Evolutionary conservation across 1,139 yeast species (phyloP), one percentile per base, ranked within the genome.

Genomic region (Kodamaea plutei): DNA sequence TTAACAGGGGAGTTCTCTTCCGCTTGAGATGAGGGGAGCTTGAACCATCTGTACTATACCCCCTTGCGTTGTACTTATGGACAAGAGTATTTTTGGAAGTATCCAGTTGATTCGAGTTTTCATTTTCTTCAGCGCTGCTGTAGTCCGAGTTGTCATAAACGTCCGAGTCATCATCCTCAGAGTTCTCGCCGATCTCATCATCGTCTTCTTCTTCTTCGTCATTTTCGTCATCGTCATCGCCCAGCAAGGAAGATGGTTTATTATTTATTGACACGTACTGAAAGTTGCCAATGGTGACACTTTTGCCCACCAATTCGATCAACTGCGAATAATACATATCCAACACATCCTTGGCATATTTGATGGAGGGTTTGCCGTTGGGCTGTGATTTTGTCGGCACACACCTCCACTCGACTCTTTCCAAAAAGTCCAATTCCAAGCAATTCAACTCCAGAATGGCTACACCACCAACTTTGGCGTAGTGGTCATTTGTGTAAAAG

Each of bases 381-480:
- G 37, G 33, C 22, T 36, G 49, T 37, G 44, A 60, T 38, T 60
- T 64, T 8, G 65, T 61, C 0, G 74, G 73, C 17, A 68, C 54
- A 33, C 70, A 62, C 35, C 61, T 67, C 76, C 93, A 91, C 40
- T 80, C 79, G 8, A 91, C 91, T 41, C 91, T 65, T 29, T 76
- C 75, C 33, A 91, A 68, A 48, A 91, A 88, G 56, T 91, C 97
- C 34, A 84, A 78, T 52, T 91, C 98, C 28, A 91, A 64, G 37
- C 91, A 71, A 54, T 91, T 91, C 43, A 91, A 65, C 54, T 91
- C 98, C 37, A 81, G 73, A 25, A 83, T 65, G 23, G 91, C 87
- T 6, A 91, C 82, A 41, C 98, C 98, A 2, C 98, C 98, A 12
- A 91, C 97, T 52, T 84, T 84, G 8, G 97, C 95, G 52, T 91